Evolutionary conservation across 23 red algal species (phyloP).

Genomic region (Agarophyton chilense): DNA sequence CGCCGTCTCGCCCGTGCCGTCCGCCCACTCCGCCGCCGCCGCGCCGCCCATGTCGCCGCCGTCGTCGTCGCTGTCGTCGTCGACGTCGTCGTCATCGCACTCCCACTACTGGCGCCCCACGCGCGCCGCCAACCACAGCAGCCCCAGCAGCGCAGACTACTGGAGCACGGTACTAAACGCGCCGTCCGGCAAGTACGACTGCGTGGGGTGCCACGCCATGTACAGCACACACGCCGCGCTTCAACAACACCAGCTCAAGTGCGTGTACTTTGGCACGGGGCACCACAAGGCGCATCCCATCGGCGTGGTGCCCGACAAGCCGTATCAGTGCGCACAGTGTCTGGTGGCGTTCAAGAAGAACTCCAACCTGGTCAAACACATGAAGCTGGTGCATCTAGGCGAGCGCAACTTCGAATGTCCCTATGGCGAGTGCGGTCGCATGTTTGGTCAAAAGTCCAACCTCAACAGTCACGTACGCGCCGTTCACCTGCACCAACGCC

Average conservation of each 20-base stretch:
- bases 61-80: constrained; percentile 4
- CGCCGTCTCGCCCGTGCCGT: background rate
- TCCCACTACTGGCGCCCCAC: background rate
- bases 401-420: constrained; percentile 61
- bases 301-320: constrained; percentile 47
- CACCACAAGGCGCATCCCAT: constrained; percentile 29
- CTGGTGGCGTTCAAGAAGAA: constrained; percentile 67
- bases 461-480: constrained; percentile 65
- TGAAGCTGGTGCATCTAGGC: constrained; percentile 64
- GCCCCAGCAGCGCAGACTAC: too few species aligned
- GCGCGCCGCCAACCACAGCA: background rate
- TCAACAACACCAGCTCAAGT: constrained; percentile 36
- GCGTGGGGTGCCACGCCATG: constrained; percentile 28
- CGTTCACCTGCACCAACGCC: constrained; percentile 59
- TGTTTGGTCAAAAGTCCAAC: constrained; percentile 68
- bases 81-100: background rate
- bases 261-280: constrained; percentile 9
- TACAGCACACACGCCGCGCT: constrained; percentile 15
- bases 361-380: constrained; percentile 73
- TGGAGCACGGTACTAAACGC: constrained; percentile 38
- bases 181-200: constrained; percentile 11
- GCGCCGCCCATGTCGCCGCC: too few species aligned
- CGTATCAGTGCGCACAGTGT: constrained; percentile 52
- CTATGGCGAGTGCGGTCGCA: constrained; percentile 34
- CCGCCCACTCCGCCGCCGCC: background rate